phyloP scores from a whole-genome alignment of 352 stramenopile species.

The Phytophthora nicotianae region DNA sequence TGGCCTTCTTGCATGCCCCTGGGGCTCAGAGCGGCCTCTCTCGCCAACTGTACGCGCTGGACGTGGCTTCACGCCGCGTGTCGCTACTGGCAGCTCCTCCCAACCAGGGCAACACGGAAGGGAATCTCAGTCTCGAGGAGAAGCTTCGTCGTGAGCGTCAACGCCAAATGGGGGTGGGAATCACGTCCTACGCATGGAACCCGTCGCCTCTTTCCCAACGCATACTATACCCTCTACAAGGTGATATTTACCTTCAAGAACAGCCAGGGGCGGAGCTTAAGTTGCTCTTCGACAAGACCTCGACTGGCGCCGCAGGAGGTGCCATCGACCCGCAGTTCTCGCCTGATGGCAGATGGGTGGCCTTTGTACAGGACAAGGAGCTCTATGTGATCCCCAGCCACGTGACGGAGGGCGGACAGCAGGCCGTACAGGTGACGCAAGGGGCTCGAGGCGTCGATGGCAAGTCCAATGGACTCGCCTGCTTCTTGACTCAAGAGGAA shows the following conservation, averaged over 20 bases:
- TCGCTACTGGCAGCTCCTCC: slow-evolving; percentile 71
- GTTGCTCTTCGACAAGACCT: slow-evolving; percentile 89
- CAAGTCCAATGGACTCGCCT: slow-evolving; percentile 94
- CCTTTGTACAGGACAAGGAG: slow-evolving; percentile 95
- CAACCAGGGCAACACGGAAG: slow-evolving; percentile 82
- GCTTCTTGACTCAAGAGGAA: slow-evolving; percentile 98
- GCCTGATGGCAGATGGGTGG: slow-evolving; percentile 92
- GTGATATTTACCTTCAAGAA: slow-evolving; percentile 95
- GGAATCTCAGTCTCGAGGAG: slow-evolving; percentile 89
- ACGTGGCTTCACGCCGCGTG: slow-evolving; percentile 61
- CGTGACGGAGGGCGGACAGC: slow-evolving; percentile 36
- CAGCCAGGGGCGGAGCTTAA: slow-evolving; percentile 61
- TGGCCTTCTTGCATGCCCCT: slow-evolving; percentile 88
- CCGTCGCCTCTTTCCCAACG: slow-evolving; percentile 59
- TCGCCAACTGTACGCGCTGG: slow-evolving; percentile 84
- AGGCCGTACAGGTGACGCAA: slow-evolving; percentile 72
- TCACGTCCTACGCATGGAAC: slow-evolving; percentile 92
- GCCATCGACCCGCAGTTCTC: slow-evolving; percentile 95
- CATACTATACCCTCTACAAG: slow-evolving; percentile 91
- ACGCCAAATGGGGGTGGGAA: slow-evolving; percentile 91
- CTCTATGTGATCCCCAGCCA: slow-evolving; percentile 90
- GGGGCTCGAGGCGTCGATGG: slow-evolving; percentile 72
- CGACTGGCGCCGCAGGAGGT: slow-evolving; percentile 65
- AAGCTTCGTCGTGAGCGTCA: slow-evolving; percentile 91
- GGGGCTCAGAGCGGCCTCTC: slow-evolving; percentile 81